Base-by-base conservation (phyloP, 306 rosid species). In the Sicyos baderoa region DNA sequence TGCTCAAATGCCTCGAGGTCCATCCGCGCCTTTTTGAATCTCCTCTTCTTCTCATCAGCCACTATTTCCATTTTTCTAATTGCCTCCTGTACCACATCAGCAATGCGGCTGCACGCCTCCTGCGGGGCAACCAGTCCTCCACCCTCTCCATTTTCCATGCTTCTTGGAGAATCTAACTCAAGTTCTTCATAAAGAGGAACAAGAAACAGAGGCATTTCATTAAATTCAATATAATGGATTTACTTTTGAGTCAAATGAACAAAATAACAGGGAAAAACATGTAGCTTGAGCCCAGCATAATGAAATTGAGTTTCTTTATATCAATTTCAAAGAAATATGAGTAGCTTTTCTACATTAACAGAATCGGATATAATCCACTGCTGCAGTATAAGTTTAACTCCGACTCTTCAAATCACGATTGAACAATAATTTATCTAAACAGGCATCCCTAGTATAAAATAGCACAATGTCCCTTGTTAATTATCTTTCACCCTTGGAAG, bases 31-130 rank as follows among this genome's bases (percentile, higher is more conserved):
- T 90, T 93, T 85, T 90, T 90, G 85, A 79, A 85, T 95, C 91
- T 89, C 74, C 94, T 88, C 94, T 86, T 74, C 85, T 93, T 93
- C 85, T 93, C 99, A 35, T 93, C 97, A 18, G 99, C 99, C 19
- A 93, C 97, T 80, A 90, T 77, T 84, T 93, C 99, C 99, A 93
- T 93, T 84, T 89, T 90, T 72, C 89, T 82, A 78, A 90, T 80
- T 72, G 96, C 99, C 81, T 93, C 99, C 50, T 88, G 96, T 75
- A 90, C 99, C 78, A 90, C 99, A 48, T 93, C 99, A 15, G 97
- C 93, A 40, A 93, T 93, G 78, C 91, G 87, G 80, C 75, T 86
- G 81, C 99, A 93, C 35, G 99, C 97, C 73, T 90, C 99, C 77
- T 88, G 99, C 5, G 99, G 99, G 23, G 96, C 99, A 75, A 93